These are phyloP conservation scores for Calonectria pteridis DNA, from an alignment of 2,329 filamentous ascomycete genomes.

Conservation along the genomic window DNA sequence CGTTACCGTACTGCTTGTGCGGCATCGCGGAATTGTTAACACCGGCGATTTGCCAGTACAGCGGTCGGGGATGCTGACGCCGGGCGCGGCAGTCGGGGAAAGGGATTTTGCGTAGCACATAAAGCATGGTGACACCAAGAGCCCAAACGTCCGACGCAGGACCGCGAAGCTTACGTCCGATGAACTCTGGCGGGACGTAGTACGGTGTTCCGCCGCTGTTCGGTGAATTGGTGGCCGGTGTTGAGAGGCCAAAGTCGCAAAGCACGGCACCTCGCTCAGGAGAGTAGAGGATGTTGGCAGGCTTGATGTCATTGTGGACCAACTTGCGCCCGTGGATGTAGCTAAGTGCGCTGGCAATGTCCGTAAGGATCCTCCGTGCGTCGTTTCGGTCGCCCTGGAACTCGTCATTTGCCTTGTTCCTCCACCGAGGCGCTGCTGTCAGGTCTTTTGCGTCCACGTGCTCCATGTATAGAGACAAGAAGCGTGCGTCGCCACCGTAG, in stretches of 20 bases:
- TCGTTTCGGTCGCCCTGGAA: conserved; percentile 65
- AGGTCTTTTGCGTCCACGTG: conserved; percentile 70
- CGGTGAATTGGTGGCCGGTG: conserved; percentile 58
- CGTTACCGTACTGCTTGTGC: conserved; percentile 52
- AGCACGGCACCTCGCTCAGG: conserved; percentile 69
- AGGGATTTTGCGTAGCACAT: conserved; percentile 66
- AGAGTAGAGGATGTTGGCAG: conserved; percentile 72
- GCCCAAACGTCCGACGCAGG: conserved; percentile 71
- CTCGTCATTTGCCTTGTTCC: conserved; percentile 58
- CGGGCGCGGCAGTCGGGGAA: conserved; percentile 66
- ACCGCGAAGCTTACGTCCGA: conserved; percentile 66
- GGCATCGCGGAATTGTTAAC: conserved; percentile 58
- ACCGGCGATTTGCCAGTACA: conserved; percentile 71
- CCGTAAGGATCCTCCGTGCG: conserved; percentile 64
- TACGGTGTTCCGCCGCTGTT: conserved; percentile 70
- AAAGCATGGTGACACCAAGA: conserved; percentile 71
- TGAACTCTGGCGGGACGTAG: conserved; percentile 73
- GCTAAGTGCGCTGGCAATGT: conserved; percentile 66
- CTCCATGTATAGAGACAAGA: conserved; percentile 72
- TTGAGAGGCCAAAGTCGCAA: conserved; percentile 71
- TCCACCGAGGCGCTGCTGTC: conserved; percentile 63
- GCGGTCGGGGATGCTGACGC: conserved; percentile 60
- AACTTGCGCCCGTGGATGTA: conserved; percentile 67
- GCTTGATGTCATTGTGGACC: conserved; percentile 74
- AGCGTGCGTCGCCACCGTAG: conserved; percentile 71